Base-by-base conservation (phyloP, 176 grass and related monocot genomes). In the Carex myosuroides region DNA sequence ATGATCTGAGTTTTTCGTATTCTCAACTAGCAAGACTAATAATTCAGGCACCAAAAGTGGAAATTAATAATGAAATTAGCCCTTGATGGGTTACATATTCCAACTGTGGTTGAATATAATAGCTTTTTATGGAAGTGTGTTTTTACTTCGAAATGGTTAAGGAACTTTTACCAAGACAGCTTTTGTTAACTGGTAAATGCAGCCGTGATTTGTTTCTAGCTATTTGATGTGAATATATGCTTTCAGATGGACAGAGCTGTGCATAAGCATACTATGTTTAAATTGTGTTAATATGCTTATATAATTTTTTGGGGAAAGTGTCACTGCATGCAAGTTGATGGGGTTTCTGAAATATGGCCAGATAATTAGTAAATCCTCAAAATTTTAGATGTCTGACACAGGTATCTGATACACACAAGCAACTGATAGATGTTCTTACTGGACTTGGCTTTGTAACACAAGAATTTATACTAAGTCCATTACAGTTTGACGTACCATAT, bases 401-500 rank as follows among this genome's bases (percentile, higher is more conserved):
- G 95, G 90, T 94, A 30, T 98, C 95, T 84, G 91, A 98, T 86
- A 98, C 95, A 65, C 92, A 93, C 35, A 70, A 90, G 16, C 92
- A 91, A 79, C 81, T 98, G 84, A 80, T 94, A 59, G 87, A 88
- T 70, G 95, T 94, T 88, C 89, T 98, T 91, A 72, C 79, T 60
- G 85, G 57, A 84, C 89, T 94, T 54, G 90, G 73, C 79, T 98
- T 98, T 88, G 81, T 90, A 8, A 89, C 64, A 50, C 92, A 94
- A 90, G 95, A 98, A 91, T 98, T 91, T 54, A 95, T 98, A 46
- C 85, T 98, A 79, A 98, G 42, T 44, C 42, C 42, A 8, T 86
- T 98, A 79, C 92, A 95, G 70, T 98, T 98, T 90, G 91, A 84
- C 41, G 87, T 98, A 44, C 95, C 95, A 81, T 98, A 98, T 94